Evolutionary conservation across 2,329 filamentous ascomycete genomes (phyloP).

Genomic region (Cryoendolithus antarcticus): DNA sequence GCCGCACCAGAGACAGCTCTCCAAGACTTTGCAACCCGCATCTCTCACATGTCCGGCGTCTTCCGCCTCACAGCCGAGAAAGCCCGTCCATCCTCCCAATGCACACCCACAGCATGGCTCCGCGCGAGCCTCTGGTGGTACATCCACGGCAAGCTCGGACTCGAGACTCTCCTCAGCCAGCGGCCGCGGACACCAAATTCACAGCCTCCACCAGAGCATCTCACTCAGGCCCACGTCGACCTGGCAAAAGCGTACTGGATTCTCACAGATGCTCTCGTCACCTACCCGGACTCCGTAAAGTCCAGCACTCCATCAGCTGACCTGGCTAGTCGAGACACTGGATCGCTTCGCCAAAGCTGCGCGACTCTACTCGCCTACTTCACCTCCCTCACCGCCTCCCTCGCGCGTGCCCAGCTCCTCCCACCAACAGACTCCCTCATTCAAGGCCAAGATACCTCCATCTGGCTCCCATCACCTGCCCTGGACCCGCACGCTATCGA

Average conservation of each 20-base stretch:
- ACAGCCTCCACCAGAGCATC: conserved; percentile 2
- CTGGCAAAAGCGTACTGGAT: conserved; percentile 81
- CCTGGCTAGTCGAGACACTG: no score
- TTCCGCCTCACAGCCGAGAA: conserved; percentile 70
- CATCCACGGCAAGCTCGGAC: conserved; percentile 60
- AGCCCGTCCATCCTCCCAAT: conserved; percentile 51
- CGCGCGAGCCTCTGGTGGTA: conserved; percentile 83
- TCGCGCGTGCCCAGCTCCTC: conserved; percentile 55
- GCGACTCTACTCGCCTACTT: no score
- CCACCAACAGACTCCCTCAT: conserved; percentile 53
- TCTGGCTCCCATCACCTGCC: conserved; percentile 69
- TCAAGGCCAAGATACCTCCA: conserved; percentile 64
- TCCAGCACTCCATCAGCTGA: no score
- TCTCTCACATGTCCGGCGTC: conserved; percentile 60
- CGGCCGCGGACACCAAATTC: conserved; percentile 10
- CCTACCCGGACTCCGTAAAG: no score
- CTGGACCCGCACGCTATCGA: conserved; percentile 60
- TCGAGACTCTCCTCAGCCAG: conserved; percentile 55
- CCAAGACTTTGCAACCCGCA: conserved; percentile 55
- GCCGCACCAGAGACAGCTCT: conserved; percentile 54
- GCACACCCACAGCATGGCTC: conserved; percentile 46
- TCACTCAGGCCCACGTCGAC: conserved; percentile 71
- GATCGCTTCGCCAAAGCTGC: no score
- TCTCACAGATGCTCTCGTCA: conserved; percentile 28
- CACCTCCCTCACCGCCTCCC: background rate